Evolutionary conservation across 441 rosid genomes (phyloP).

Genomic region (Populus hybrid): DNA sequence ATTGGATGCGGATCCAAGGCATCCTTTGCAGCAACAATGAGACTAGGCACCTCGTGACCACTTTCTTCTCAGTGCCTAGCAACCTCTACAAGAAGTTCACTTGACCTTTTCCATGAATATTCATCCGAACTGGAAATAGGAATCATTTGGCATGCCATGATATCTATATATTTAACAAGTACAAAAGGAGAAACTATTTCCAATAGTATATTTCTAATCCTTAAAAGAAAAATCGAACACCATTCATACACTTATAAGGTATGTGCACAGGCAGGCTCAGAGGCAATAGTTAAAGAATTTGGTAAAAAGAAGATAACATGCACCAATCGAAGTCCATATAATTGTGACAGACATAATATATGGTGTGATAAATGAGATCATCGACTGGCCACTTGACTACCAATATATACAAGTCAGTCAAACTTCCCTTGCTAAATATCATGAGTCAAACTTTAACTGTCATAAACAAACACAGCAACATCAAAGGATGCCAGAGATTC

Average conservation of each 20-base stretch:
- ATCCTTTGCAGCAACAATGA: conserved; percentile 84
- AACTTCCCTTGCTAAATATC: background rate
- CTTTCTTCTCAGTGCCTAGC: conserved; percentile 76
- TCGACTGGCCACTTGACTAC: background rate
- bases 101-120: conserved; percentile 76
- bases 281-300: background rate
- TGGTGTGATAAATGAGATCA: background rate
- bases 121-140: conserved; percentile 58
- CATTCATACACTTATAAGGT: background rate
- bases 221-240: background rate
- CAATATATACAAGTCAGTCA: background rate
- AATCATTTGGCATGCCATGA: conserved; percentile 19
- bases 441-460: conserved; percentile 46
- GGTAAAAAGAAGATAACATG: background rate
- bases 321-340: background rate
- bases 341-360: background rate
- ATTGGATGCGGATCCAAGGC: conserved; percentile 72
- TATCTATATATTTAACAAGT: background rate
- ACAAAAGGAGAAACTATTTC: background rate
- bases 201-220: background rate
- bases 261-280: background rate
- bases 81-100: conserved; percentile 75
- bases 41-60: conserved; percentile 83
- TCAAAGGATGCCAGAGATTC: conserved; percentile 80
- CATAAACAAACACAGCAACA: conserved; percentile 72